Percentiles rank a stretch among this genome's conserved stretches.
Conservation (phyloP, 306 rosid species). For the Castanospermum australe region DNA sequence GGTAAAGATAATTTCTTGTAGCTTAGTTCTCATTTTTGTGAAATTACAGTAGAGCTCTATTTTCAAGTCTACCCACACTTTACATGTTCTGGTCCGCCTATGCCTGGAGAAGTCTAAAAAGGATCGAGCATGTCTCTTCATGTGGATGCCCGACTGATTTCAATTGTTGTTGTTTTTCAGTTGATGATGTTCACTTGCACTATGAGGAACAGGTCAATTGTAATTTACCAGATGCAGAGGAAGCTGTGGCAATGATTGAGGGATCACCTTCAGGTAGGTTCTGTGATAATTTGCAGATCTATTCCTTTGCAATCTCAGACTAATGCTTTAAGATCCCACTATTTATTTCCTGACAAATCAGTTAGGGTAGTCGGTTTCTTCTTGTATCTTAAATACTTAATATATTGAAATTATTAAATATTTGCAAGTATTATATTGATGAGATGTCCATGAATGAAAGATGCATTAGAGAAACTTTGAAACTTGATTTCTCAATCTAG, state of each 20-base stretch:
- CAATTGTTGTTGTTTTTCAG: slow-evolving; percentile 7
- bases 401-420: background rate
- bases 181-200: slow-evolving; percentile 17
- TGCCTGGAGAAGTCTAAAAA: background rate
- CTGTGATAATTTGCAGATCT: slow-evolving; percentile 1
- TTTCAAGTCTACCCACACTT: background rate
- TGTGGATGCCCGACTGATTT: slow-evolving; percentile 23
- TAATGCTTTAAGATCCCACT: background rate
- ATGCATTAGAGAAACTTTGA: too few relatives aligned
- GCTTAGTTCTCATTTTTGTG: background rate
- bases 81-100: background rate
- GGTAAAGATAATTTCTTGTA: background rate
- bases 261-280: slow-evolving; percentile 26
- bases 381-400: background rate
- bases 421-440: too few relatives aligned
- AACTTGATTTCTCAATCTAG: too few relatives aligned
- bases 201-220: slow-evolving; percentile 38
- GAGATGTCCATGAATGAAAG: too few relatives aligned
- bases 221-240: slow-evolving; percentile 31
- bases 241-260: slow-evolving; percentile 37
- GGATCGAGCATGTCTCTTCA: background rate
- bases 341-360: background rate
- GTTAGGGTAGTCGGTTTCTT: background rate
- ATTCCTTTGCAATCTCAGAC: background rate
- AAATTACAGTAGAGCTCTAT: background rate